Percentiles rank a stretch among this genome's conserved stretches.
These are phyloP conservation scores for Wickerhamomyces bisporus DNA, from an alignment of 805 yeast species.

Conservation along the genomic window DNA sequence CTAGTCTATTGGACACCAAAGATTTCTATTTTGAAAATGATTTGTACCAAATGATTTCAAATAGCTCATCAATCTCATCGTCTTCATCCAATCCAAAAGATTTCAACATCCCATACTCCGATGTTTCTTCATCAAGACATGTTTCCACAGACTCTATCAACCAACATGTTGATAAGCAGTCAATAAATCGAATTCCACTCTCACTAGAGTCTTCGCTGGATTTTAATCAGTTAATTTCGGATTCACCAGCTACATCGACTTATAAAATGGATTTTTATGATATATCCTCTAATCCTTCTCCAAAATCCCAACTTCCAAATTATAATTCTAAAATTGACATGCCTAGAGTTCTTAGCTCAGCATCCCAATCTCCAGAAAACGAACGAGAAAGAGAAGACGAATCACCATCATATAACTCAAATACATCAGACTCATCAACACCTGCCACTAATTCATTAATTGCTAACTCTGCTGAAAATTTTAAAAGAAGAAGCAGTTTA, in stretches of 20 bases:
- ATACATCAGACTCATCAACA: not conserved
- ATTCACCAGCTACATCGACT: not conserved
- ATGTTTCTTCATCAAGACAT: not conserved
- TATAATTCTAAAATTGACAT: not conserved
- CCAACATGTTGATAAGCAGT: too few species aligned
- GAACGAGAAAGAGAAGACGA: not conserved
- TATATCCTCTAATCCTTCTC: not conserved
- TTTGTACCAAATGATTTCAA: slow-evolving; percentile 1
- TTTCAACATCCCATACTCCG: not conserved
- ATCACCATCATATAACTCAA: not conserved
- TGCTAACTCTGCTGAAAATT: not conserved
- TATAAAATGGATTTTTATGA: not conserved
- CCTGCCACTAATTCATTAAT: not conserved
- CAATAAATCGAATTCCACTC: not conserved
- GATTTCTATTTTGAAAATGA: not conserved
- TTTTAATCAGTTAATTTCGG: not conserved
- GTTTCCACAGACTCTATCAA: not conserved
- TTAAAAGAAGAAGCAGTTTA: slow-evolving; percentile 18
- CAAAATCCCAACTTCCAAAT: not conserved
- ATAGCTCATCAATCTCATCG: not conserved
- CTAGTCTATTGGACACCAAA: not conserved
- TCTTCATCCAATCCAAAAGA: not conserved
- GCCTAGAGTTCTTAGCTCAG: not conserved
- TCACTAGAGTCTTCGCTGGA: not conserved
- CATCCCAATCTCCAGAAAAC: not conserved